phyloP scores from a whole-genome alignment of 1,284 basidiomycete species.

The Marasmius oreades region DNA sequence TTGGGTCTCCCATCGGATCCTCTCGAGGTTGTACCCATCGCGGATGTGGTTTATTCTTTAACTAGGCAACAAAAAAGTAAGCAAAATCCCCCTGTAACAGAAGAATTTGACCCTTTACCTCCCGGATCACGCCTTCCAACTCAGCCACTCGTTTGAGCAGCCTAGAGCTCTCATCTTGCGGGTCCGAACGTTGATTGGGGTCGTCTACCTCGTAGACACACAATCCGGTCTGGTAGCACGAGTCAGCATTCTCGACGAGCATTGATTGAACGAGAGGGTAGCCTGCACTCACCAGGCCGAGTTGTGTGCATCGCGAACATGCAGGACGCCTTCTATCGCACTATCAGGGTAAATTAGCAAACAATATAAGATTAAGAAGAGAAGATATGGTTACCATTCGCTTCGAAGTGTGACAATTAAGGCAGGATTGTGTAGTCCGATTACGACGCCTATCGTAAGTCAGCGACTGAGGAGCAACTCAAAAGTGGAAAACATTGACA shows the following conservation, averaged over 20 bases:
- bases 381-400: constrained; percentile 57
- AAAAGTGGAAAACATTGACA: not conserved
- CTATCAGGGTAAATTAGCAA: constrained; percentile 28
- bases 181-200: constrained; percentile 49
- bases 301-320: constrained; percentile 70
- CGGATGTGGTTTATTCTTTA: constrained; percentile 73
- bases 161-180: constrained; percentile 61
- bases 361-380: not conserved
- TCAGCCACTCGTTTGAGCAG: constrained; percentile 77
- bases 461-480: not conserved
- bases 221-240: constrained; percentile 57
- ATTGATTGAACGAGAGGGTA: not conserved
- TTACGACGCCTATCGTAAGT: constrained; percentile 13
- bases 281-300: constrained; percentile 51
- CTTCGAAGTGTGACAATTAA: constrained; percentile 53
- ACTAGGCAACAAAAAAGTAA: constrained; percentile 23
- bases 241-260: constrained; percentile 5
- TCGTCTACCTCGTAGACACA: constrained; percentile 86
- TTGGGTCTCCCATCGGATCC: not conserved
- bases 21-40: constrained; percentile 39
- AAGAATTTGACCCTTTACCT: constrained; percentile 37
- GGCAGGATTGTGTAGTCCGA: constrained; percentile 42
- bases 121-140: constrained; percentile 78
- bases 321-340: constrained; percentile 69
- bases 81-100: not conserved